A percentile compares a stretch with the other conserved stretches of the same genome.
Evolutionary conservation across 768 basidiomycete genomes (phyloP).

Genomic region (Pulveroboletus sp.): DNA sequence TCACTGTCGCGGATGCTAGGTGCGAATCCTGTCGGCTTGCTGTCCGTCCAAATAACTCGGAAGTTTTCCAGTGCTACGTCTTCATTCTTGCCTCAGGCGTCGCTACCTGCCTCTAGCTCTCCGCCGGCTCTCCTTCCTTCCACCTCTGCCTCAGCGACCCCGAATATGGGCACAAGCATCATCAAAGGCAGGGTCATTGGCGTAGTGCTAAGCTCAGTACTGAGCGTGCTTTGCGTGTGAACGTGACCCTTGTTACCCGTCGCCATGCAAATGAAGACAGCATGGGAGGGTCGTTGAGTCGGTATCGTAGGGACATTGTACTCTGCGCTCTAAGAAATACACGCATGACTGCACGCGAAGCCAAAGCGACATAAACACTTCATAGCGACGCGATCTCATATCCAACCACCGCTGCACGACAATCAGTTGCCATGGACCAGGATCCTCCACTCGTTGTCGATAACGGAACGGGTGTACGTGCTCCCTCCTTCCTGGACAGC

Average conservation of each 20-base stretch:
- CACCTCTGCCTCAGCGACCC: constrained; percentile 6
- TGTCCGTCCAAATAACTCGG: not conserved
- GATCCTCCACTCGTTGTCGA: constrained; percentile 70
- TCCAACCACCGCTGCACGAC: not conserved
- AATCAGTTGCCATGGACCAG: constrained; percentile 23
- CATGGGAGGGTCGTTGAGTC: not conserved
- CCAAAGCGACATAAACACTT: constrained; percentile 24
- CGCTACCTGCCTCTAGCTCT: constrained; percentile 22
- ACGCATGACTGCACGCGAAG: not conserved
- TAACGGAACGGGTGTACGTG: constrained; percentile 81
- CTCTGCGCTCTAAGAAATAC: not conserved
- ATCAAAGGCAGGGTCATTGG: constrained; percentile 15
- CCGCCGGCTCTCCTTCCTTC: constrained; percentile 12
- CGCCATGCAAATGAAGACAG: constrained; percentile 2
- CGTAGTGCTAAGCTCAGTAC: constrained; percentile 6
- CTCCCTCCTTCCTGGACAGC: not conserved
- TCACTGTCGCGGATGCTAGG: constrained; percentile 37
- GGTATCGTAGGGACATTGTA: not conserved
- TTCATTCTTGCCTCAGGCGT: constrained; percentile 22
- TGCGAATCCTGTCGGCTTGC: constrained; percentile 14
- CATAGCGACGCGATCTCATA: not conserved
- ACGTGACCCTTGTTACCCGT: constrained; percentile 4
- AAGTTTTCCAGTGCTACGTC: constrained; percentile 20
- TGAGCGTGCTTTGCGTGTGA: constrained; percentile 13
- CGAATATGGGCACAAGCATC: not conserved